Base-by-base conservation (phyloP, 495 filamentous ascomycete genomes). In the Pseudevernia furfuracea region DNA sequence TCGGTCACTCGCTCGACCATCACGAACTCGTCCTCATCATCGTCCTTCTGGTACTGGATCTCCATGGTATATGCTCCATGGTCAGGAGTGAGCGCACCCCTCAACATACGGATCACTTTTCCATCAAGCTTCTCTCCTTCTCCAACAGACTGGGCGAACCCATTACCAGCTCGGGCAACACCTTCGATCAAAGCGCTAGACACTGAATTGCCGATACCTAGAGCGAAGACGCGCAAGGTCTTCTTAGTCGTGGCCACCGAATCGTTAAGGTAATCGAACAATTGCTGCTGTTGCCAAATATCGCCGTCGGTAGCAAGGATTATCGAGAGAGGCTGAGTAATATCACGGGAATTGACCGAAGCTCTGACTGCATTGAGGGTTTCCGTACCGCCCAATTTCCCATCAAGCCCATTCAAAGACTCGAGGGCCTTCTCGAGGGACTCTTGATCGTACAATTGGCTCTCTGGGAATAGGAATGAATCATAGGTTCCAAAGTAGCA, bases 261-360 rank as follows among this genome's bases (percentile, higher is more conserved):
- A n/a, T 75, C 56, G 65, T 82, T 81, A 38, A 88, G 68, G 68
- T 84, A 82, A 14, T 60, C 15, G 67, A 89, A 87, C 2, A 90
- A 65, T 0, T n/a, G 8, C 0, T 81, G 61, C 63, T 86, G 82
- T 9, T 81, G 30, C 80, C 81, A 89, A 32, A 88, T 83, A 68
- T 89, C 76, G n/a, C 88, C 88, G 70, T 90, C 88, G 0, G 88
- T 90, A 39, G 89, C 72, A 30, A 91, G 66, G 61, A 91, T 81
- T 2, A 89, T 77, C 60, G 89, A 85, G n/a, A 86, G 74, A 17
- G 81, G 72, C 61, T 84, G 77, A 65, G 84, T 78, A 19, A 67
- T 70, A 68, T 77, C 78, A 38, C 82, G 78, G 30, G 73, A 75
- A 55, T 81, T 67, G 57, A 89, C 78, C 0, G 81, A 74, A 1